Evolutionary conservation across 768 basidiomycete species (phyloP).

Genomic region (Rhizopogon vesiculosus): DNA sequence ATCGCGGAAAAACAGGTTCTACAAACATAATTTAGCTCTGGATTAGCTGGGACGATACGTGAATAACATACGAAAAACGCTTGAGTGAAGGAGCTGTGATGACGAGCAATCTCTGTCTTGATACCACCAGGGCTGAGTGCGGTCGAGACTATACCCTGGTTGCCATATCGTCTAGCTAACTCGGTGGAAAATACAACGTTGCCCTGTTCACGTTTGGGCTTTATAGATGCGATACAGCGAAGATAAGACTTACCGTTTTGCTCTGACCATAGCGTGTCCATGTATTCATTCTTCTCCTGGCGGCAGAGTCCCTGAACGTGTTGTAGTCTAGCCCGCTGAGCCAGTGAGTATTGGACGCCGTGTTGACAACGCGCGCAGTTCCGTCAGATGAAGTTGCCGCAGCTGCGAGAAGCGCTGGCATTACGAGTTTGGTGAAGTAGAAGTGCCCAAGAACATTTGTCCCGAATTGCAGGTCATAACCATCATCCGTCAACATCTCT

Average conservation of each 20-base stretch:
- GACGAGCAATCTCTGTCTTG: slow-evolving; percentile 12
- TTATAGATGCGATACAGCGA: background rate
- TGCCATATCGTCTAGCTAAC: slow-evolving; percentile 36
- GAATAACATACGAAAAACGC: slow-evolving; percentile 7
- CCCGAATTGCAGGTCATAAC: slow-evolving; percentile 21
- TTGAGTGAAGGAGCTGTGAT: background rate
- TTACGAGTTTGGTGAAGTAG: slow-evolving; percentile 16
- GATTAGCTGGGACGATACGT: background rate
- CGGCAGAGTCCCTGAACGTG: slow-evolving; percentile 23
- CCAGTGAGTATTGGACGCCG: slow-evolving; percentile 22
- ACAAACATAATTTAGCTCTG: background rate
- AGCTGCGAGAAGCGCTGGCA: slow-evolving; percentile 28
- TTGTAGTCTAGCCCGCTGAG: slow-evolving; percentile 18
- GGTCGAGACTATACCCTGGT: slow-evolving; percentile 39
- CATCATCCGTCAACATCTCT: slow-evolving; percentile 20
- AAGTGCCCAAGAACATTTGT: slow-evolving; percentile 15
- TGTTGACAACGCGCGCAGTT: slow-evolving; percentile 31
- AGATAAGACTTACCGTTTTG: slow-evolving; percentile 20
- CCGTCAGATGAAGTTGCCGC: slow-evolving; percentile 27
- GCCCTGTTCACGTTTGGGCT: slow-evolving; percentile 25
- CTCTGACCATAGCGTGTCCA: slow-evolving; percentile 22
- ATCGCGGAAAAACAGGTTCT: slow-evolving; percentile 21
- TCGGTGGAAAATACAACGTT: slow-evolving; percentile 43
- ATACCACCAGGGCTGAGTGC: slow-evolving; percentile 36
- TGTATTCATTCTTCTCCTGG: slow-evolving; percentile 1